Evolutionary conservation across 2,329 filamentous ascomycete species (phyloP), one percentile per base, ranked within the genome.

Genomic region (Fusarium protoensiforme): DNA sequence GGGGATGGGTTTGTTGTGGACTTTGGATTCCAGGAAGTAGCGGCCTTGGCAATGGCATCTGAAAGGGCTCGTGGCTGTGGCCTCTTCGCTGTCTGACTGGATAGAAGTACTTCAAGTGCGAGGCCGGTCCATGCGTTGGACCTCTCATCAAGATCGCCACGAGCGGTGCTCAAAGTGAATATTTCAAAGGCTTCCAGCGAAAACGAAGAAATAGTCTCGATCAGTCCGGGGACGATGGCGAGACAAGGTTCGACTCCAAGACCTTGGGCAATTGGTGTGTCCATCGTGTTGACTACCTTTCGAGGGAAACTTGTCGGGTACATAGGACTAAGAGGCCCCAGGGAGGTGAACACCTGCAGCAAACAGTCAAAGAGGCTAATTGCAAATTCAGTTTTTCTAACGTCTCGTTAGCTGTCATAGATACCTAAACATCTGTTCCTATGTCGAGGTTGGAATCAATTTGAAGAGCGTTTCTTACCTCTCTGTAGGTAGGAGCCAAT

Each of bases 71-170:
- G 3, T 53, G 46, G 27, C 4, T 4, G 9, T 31, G 2, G 10
- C 13, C 41, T 46, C 22, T 24, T 18, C 27, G 18, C 1, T 7
- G 0, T 5, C 11, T 31, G 16, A 9, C 24, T 53, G 6, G 48
- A 31, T 2, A 31, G 1, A 7, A 53, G 27, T 4, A 53, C 2
- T 4, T 2, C 0, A 0, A 53, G 29, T 8, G 11, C 1, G 24
- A 31, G 11, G 4, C 48, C 48, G 18, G 3, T 2, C 48, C 48
- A 53, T 6, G 48, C 48, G 27, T 53, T 53, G 18, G 24, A 33
- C 11, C 48, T 33, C 2, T 53, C 48, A 14, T 53, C 48, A 31
- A 29, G 29, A 14, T 8, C 16, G 16, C 5, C 18, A n/a, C 8
- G 22, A 31, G 24, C 5, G 27, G 2, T 16, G 10, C 14, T n/a